Percentiles rank a stretch among this genome's conserved stretches.
Evolutionary conservation across 345 rosid species (phyloP).

Genomic region (Bretschneidera sinensis): DNA sequence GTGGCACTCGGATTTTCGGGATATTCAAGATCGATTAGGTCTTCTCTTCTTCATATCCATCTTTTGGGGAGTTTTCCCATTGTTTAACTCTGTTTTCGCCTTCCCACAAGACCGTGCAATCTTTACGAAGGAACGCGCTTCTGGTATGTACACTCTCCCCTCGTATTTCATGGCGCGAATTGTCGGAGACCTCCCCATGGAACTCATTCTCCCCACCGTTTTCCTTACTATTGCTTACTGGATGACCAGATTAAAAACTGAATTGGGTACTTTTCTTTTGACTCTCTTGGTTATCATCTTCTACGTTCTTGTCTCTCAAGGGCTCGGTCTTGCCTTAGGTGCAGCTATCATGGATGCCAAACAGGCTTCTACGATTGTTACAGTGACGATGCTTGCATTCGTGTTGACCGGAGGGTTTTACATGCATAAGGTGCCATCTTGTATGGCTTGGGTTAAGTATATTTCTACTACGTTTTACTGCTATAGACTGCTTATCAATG

Average conservation of each 20-base stretch:
- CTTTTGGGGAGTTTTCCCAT: slow-evolving; percentile 95
- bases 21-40: slow-evolving; percentile 80
- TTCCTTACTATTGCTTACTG: slow-evolving; percentile 66
- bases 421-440: slow-evolving; percentile 70
- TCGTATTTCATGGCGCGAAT: slow-evolving; percentile 88
- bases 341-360: slow-evolving; percentile 91
- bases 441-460: slow-evolving; percentile 79
- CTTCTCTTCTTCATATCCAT: slow-evolving; percentile 80
- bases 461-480: slow-evolving; percentile 66
- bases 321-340: slow-evolving; percentile 81
- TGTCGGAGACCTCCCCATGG: slow-evolving; percentile 57
- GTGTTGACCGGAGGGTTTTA: slow-evolving; percentile 82
- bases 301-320: slow-evolving; percentile 81
- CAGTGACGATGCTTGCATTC: slow-evolving; percentile 84
- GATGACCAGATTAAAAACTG: slow-evolving; percentile 62
- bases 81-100: slow-evolving; percentile 75
- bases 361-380: slow-evolving; percentile 79
- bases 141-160: slow-evolving; percentile 89
- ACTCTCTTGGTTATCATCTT: slow-evolving; percentile 59
- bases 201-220: slow-evolving; percentile 76
- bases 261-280: slow-evolving; percentile 39
- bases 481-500: slow-evolving; percentile 56
- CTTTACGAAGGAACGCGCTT: slow-evolving; percentile 66
- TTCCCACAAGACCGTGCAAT: slow-evolving; percentile 91
- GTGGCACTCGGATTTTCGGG: slow-evolving; percentile 99